phyloP scores from a whole-genome alignment of 2,329 filamentous ascomycete genomes.

The Pestalotiopsis sp. region DNA sequence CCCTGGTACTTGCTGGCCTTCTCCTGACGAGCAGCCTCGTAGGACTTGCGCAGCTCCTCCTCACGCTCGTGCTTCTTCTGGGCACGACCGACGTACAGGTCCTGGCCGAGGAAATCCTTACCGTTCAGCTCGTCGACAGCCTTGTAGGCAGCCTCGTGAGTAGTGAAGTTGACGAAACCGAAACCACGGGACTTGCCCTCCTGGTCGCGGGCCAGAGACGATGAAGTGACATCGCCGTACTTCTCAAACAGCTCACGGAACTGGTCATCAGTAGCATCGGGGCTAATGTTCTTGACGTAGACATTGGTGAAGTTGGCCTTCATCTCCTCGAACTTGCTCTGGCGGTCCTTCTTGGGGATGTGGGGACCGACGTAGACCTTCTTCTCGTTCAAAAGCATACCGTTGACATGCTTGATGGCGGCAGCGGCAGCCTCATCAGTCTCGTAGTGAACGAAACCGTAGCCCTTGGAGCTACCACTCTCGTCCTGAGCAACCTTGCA shows the following conservation, averaged over 20 bases:
- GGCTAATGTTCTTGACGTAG: constrained; percentile 97
- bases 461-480: constrained; percentile 94
- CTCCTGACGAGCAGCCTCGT: constrained; percentile 95
- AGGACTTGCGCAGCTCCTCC: constrained; percentile 98
- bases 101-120: constrained; percentile 90
- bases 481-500: constrained; percentile 99
- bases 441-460: constrained; percentile 99
- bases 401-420: constrained; percentile 99
- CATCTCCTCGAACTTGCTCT: constrained; percentile 99
- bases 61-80: constrained; percentile 99
- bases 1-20: constrained; percentile 99
- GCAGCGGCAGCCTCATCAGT: constrained; percentile 95
- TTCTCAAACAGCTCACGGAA: constrained; percentile 93
- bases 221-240: constrained; percentile 93
- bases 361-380: constrained; percentile 99
- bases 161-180: constrained; percentile 94
- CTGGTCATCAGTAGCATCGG: constrained; percentile 86
- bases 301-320: constrained; percentile 99
- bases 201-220: constrained; percentile 84
- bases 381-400: constrained; percentile 99
- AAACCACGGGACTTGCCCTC: constrained; percentile 96
- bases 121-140: constrained; percentile 93
- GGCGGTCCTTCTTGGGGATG: constrained; percentile 99
- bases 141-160: constrained; percentile 82
- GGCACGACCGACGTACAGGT: constrained; percentile 95